phyloP scores from a whole-genome alignment of 768 basidiomycete species.

The Chalciporus piperatus region DNA sequence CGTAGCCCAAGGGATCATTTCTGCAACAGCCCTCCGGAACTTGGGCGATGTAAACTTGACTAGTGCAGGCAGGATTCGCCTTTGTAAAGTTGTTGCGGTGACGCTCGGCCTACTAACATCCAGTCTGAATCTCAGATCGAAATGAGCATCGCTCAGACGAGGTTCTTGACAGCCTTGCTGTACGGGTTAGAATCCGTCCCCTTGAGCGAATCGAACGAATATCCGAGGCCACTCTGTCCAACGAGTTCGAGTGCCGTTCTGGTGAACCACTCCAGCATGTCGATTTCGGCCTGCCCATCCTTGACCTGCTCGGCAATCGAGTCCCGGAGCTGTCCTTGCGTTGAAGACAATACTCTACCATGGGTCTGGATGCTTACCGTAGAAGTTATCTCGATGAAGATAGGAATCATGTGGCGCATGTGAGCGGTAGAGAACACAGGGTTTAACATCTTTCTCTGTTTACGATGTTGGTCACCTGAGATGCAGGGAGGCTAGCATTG shows the following conservation, averaged over 20 bases:
- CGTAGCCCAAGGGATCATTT: slow-evolving; percentile 36
- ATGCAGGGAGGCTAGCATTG: background rate
- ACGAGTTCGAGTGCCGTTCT: slow-evolving; percentile 44
- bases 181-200: background rate
- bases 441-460: slow-evolving; percentile 43
- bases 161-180: slow-evolving; percentile 1
- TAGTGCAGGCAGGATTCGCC: slow-evolving; percentile 46
- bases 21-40: slow-evolving; percentile 43
- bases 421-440: slow-evolving; percentile 47
- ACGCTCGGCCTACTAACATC: slow-evolving; percentile 39
- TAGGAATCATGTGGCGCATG: slow-evolving; percentile 42
- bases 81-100: slow-evolving; percentile 42
- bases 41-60: slow-evolving; percentile 39
- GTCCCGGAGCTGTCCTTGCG: background rate
- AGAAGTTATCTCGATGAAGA: slow-evolving; percentile 43
- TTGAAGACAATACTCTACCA: background rate
- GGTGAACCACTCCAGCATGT: slow-evolving; percentile 23
- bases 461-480: background rate
- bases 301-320: background rate
- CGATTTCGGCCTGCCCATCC: background rate
- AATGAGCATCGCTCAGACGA: background rate
- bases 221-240: slow-evolving; percentile 42
- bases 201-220: slow-evolving; percentile 34
- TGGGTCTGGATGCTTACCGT: slow-evolving; percentile 35
- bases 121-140: background rate